Evolutionary conservation across 306 rosid species (phyloP), one percentile per base, ranked within the genome.

Genomic region (Cicer judaicum): DNA sequence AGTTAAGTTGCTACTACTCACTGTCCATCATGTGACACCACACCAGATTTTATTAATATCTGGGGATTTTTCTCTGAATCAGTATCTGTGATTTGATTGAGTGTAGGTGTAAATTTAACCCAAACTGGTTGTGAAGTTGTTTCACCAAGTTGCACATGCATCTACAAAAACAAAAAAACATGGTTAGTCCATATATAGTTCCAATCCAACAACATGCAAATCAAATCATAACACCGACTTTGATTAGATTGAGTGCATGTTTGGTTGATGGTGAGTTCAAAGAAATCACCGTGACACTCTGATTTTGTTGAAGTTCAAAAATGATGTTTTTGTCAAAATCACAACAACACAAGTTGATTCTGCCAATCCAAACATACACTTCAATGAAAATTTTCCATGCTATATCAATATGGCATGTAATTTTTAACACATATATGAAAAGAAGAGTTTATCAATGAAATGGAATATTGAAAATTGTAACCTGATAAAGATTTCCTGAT

Each of bases 401-500:
- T 44, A 44, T 10, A 44, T 44, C 49, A 44, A 44, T 71, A 7
- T 55, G 61, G 5, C 5, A 29, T 29, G 5, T 29, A 29, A 29
- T 29, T 29, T 29, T 5, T 29, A 29, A 29, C 34, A 29, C 4
- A 29, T 29, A 29, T 29, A 29, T 29, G 1, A 48, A 48, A 47
- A 42, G 21, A 73, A 64, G 62, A 46, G 47, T 68, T 62, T 75
- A 24, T 66, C 50, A 59, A 60, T 46, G 42, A 81, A 76, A 64
- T 54, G 16, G 29, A 70, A 55, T 7, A 24, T 49, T 14, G 40
- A 74, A 19, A 78, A n/a, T 54, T 57, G 36, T 67, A 29, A 89
- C 98, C 97, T 88, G 96, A 83, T 85, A 89, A 6, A 93, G 84
- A 83, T 54, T 60, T 57, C 98, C 96, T 42, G 89, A 57, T 83